Evolutionary conservation across 495 filamentous ascomycete genomes (phyloP).

Genomic region (Trichoderma gamsii): DNA sequence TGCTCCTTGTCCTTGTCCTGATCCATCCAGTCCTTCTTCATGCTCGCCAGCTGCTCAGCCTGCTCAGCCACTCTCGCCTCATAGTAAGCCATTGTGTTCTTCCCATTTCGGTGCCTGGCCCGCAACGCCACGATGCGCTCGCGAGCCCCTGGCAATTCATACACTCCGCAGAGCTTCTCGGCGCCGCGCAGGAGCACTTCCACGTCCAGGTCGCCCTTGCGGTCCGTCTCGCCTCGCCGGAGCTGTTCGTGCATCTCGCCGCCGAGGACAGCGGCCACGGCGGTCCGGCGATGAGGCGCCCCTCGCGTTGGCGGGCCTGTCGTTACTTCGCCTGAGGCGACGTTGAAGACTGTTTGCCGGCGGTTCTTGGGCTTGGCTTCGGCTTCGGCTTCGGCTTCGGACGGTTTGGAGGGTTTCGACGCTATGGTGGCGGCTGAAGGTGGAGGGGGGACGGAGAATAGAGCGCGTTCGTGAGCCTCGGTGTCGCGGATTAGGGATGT

Average conservation of each 20-base stretch:
- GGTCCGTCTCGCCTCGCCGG: conserved; percentile 46
- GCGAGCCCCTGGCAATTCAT: conserved; percentile 75
- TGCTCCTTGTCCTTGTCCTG: conserved; percentile 38
- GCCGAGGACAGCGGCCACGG: conserved; percentile 84
- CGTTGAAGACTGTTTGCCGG: conserved; percentile 51
- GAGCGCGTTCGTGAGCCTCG: conserved; percentile 87
- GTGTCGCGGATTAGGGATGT: conserved; percentile 92
- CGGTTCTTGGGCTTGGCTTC: conserved; percentile 32
- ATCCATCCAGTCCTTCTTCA: conserved; percentile 57
- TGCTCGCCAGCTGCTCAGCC: conserved; percentile 61
- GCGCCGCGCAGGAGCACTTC: conserved; percentile 80
- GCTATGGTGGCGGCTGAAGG: conserved; percentile 36
- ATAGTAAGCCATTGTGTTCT: conserved; percentile 69
- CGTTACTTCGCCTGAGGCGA: conserved; percentile 48
- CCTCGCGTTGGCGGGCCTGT: conserved; percentile 37
- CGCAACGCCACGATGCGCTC: conserved; percentile 71
- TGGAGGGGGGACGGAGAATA: conserved; percentile 82
- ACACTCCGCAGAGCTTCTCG: conserved; percentile 84
- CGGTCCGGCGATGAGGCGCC: conserved; percentile 65
- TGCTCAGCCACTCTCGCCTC: conserved; percentile 77
- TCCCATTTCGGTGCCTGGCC: conserved; percentile 62
- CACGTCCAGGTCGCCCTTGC: conserved; percentile 71
- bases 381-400: conserved; percentile 19
- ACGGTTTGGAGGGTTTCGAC: conserved; percentile 20
- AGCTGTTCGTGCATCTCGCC: conserved; percentile 82